phyloP scores from a whole-genome alignment of 306 rosid species.

The Trifolium subterraneum region DNA sequence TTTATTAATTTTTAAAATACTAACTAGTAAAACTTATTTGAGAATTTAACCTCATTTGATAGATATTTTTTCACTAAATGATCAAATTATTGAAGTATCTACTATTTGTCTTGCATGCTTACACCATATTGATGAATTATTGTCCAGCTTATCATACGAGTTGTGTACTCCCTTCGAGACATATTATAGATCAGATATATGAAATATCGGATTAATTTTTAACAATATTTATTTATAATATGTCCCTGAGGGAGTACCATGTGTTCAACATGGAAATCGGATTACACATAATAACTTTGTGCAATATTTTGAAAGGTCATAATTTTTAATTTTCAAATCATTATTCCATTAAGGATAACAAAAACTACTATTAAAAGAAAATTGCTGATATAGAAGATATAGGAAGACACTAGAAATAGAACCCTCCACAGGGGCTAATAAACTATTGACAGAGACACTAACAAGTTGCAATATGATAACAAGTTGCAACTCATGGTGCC shows the following conservation, averaged over 20 bases:
- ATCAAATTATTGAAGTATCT: no score
- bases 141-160: background rate
- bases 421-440: background rate
- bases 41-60: background rate
- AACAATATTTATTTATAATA: no score
- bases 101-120: background rate
- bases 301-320: no score
- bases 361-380: no score
- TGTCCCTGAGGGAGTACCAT: no score
- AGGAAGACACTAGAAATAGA: no score
- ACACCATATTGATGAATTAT: background rate
- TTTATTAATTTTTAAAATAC: background rate
- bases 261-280: no score
- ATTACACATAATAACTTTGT: no score
- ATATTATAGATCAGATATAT: no score
- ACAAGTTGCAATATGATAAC: background rate
- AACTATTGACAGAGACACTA: background rate
- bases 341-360: background rate
- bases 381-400: background rate
- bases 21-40: background rate
- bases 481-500: no score
- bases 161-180: background rate
- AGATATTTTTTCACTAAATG: background rate
- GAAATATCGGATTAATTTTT: no score
- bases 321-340: no score